A percentile compares a stretch with the other conserved stretches of the same genome.
These are phyloP conservation scores for Saxophila tyrrhenica DNA, from an alignment of 495 filamentous ascomycete species.

Conservation along the genomic window DNA sequence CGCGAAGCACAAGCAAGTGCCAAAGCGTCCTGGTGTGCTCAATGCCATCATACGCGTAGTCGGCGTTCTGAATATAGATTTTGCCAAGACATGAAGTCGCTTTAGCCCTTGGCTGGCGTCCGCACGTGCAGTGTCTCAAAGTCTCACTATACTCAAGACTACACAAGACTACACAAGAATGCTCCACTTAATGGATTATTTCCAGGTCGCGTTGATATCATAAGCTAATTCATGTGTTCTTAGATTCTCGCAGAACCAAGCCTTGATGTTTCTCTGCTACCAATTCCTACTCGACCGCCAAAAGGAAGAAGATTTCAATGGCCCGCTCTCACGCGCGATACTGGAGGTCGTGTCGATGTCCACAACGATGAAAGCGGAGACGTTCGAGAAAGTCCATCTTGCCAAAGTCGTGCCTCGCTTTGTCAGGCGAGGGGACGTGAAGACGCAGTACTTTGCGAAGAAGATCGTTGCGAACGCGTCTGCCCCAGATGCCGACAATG, in stretches of 20 bases:
- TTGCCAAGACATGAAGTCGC: not conserved
- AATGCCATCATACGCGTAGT: no score
- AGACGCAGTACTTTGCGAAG: slow-evolving; percentile 47
- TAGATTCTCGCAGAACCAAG: slow-evolving; percentile 47
- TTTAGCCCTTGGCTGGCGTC: not conserved
- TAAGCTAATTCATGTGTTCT: not conserved
- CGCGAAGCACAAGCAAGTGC: no score
- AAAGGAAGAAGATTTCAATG: slow-evolving; percentile 50
- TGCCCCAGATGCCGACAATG: slow-evolving; percentile 29
- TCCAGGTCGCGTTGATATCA: no score
- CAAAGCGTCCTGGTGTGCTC: no score
- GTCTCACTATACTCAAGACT: no score
- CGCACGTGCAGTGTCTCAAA: not conserved
- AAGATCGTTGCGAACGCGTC: slow-evolving; percentile 47
- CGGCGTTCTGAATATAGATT: no score
- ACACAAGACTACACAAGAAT: no score
- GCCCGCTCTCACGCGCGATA: slow-evolving; percentile 49
- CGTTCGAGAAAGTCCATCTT: slow-evolving; percentile 57
- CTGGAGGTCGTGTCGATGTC: slow-evolving; percentile 54
- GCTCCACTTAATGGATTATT: no score
- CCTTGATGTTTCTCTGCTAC: slow-evolving; percentile 45
- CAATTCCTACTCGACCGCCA: slow-evolving; percentile 57
- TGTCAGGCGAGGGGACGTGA: slow-evolving; percentile 53
- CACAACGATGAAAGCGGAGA: slow-evolving; percentile 49
- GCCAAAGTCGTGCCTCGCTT: slow-evolving; percentile 50